Evolutionary conservation across 2,329 filamentous ascomycete genomes (phyloP).

Genomic region (Pezicula rhizophila): DNA sequence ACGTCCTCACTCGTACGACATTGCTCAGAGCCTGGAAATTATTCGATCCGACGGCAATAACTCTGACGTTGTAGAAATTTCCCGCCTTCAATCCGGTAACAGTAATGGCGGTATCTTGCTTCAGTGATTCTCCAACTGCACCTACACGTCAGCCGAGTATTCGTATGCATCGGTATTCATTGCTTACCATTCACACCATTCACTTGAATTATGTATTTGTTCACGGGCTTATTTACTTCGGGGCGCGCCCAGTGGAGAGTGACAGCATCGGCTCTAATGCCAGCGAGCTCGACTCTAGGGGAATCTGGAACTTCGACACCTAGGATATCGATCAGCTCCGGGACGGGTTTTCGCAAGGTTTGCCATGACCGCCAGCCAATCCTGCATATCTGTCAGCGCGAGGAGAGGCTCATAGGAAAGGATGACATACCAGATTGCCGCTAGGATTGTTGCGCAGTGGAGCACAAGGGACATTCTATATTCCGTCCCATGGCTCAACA

Average conservation of each 20-base stretch:
- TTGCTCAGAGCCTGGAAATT: constrained; percentile 89
- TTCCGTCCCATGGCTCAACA: constrained; percentile 26
- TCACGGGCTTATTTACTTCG: constrained; percentile 55
- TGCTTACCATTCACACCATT: constrained; percentile 81
- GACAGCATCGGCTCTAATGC: constrained; percentile 80
- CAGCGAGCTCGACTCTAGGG: constrained; percentile 84
- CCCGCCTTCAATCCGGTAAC: constrained; percentile 82
- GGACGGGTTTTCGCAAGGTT: constrained; percentile 84
- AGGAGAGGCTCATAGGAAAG: neutral
- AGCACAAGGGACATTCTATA: constrained; percentile 27
- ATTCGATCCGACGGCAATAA: constrained; percentile 83
- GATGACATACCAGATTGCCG: constrained; percentile 24
- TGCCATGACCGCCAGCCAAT: constrained; percentile 80
- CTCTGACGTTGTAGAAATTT: constrained; percentile 87
- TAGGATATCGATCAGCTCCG: constrained; percentile 82
- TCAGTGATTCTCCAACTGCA: constrained; percentile 75
- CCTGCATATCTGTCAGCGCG: constrained; percentile 35
- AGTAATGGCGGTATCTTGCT: constrained; percentile 79
- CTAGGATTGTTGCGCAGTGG: constrained; percentile 25
- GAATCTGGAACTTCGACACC: constrained; percentile 89
- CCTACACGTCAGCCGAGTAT: constrained; percentile 10
- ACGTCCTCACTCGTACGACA: constrained; percentile 78
- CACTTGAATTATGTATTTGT: constrained; percentile 83
- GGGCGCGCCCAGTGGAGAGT: constrained; percentile 87
- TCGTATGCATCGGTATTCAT: neutral